Conservation (phyloP, 495 filamentous ascomycete genomes). For the Penicillium lagena region DNA sequence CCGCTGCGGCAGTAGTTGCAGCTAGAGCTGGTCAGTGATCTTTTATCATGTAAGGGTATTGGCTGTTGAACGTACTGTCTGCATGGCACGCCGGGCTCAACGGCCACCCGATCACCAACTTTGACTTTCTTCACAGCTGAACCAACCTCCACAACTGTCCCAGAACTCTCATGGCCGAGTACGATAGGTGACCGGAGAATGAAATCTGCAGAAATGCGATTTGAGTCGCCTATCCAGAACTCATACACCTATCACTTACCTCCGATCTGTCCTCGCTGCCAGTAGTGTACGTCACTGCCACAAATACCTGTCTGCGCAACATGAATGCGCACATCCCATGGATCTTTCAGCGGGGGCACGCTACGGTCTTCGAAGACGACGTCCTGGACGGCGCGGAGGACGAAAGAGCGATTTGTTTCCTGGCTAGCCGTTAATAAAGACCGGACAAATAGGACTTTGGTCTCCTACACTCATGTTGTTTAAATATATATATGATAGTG, state of each 20-base stretch:
- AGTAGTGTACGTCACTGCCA: conserved; percentile 68
- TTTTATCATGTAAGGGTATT: not conserved
- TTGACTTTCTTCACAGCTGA: conserved; percentile 49
- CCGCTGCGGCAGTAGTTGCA: conserved; percentile 37
- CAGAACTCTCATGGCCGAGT: conserved; percentile 64
- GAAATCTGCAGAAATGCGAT: conserved; percentile 35
- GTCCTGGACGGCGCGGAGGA: conserved; percentile 6
- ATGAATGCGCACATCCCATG: conserved; percentile 65
- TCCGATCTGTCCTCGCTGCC: conserved; percentile 69
- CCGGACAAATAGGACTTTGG: not conserved
- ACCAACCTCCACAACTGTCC: conserved; percentile 55
- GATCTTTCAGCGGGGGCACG: conserved; percentile 49
- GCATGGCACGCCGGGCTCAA: conserved; percentile 80
- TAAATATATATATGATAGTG: no score
- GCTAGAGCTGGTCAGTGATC: conserved; percentile 1
- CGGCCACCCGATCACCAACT: conserved; percentile 62
- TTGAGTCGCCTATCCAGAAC: no score
- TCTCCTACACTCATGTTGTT: no score
- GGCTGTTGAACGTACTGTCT: conserved; percentile 25
- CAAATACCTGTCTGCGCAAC: conserved; percentile 77
- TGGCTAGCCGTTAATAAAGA: not conserved
- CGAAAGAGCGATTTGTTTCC: conserved; percentile 8
- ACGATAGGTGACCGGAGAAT: conserved; percentile 61
- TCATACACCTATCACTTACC: conserved; percentile 2
- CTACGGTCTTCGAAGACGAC: conserved; percentile 48